A percentile compares a stretch with the other conserved stretches of the same genome.
phyloP scores from a whole-genome alignment of 768 basidiomycete genomes.

The Pulveroboletus frians region DNA sequence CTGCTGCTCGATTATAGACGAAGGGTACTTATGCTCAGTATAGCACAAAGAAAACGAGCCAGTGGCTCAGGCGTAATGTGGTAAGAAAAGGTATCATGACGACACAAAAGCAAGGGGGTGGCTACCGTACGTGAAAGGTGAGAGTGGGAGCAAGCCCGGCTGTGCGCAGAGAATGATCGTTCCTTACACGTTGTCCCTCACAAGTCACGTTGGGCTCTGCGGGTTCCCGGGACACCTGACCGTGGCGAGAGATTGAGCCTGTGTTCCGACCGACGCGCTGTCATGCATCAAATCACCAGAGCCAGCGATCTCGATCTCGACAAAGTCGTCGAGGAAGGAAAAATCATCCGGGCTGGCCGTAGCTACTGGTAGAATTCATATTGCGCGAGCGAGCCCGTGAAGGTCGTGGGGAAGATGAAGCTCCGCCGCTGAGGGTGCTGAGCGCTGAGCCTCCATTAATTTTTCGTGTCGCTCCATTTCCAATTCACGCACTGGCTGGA shows the following conservation, averaged over 20 bases:
- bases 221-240: constrained; percentile 1
- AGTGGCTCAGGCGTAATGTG: too few species aligned
- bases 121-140: too few species aligned
- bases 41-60: too few species aligned
- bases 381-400: constrained; percentile 25
- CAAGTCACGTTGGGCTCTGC: constrained; percentile 18
- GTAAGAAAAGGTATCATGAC: too few species aligned
- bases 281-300: constrained; percentile 7
- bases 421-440: too few species aligned
- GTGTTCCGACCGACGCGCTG: background rate
- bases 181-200: background rate
- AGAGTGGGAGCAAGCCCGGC: too few species aligned
- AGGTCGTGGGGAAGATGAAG: constrained; percentile 22
- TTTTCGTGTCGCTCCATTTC: constrained; percentile 7
- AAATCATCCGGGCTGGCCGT: constrained; percentile 15
- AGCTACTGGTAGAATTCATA: constrained; percentile 8
- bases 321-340: constrained; percentile 19
- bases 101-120: too few species aligned
- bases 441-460: constrained; percentile 19
- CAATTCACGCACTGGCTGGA: constrained; percentile 9
- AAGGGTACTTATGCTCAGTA: too few species aligned
- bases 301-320: constrained; percentile 18
- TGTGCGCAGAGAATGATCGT: too few species aligned
- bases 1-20: too few species aligned
- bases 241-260: background rate